Percentiles rank a stretch among this genome's conserved stretches.
Evolutionary conservation across 768 basidiomycete genomes (phyloP).

Genomic region (Artomyces pyxidatus): DNA sequence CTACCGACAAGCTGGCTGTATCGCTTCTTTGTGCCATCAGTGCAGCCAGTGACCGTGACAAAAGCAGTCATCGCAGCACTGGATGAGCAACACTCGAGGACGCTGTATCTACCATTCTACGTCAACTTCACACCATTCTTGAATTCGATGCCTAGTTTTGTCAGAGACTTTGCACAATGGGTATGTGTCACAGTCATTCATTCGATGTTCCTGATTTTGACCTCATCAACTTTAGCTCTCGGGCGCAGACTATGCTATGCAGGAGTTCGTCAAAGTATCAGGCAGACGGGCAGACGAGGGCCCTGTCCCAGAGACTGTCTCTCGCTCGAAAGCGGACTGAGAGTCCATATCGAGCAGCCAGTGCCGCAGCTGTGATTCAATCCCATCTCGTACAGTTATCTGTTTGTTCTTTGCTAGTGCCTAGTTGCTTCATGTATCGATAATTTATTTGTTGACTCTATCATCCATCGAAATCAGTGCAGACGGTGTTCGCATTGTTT

Average conservation of each 20-base stretch:
- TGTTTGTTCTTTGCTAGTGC: no score
- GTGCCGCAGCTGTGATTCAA: no score
- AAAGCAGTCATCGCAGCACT: conserved; percentile 77
- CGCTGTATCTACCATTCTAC: conserved; percentile 68
- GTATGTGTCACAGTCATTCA: conserved; percentile 28
- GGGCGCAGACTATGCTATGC: conserved; percentile 66
- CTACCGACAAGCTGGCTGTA: conserved; percentile 43
- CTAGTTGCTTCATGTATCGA: no score
- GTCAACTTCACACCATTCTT: conserved; percentile 50
- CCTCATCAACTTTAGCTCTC: conserved; percentile 42
- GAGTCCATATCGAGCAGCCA: no score
- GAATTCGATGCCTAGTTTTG: conserved; percentile 57
- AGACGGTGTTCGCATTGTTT: no score
- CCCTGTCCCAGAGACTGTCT: neutral
- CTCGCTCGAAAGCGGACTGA: conserved; percentile 10
- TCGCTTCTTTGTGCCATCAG: conserved; percentile 70
- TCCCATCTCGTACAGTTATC: no score
- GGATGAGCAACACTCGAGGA: conserved; percentile 70
- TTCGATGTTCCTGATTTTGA: neutral
- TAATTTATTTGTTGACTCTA: no score
- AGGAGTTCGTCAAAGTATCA: conserved; percentile 48
- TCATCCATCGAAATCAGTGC: no score
- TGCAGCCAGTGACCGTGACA: conserved; percentile 67
- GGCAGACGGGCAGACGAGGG: conserved; percentile 14
- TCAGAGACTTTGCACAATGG: conserved; percentile 70